Conservation (phyloP, 225 moss, liverwort and hornwort species). For the Marchantia polymorpha region DNA sequence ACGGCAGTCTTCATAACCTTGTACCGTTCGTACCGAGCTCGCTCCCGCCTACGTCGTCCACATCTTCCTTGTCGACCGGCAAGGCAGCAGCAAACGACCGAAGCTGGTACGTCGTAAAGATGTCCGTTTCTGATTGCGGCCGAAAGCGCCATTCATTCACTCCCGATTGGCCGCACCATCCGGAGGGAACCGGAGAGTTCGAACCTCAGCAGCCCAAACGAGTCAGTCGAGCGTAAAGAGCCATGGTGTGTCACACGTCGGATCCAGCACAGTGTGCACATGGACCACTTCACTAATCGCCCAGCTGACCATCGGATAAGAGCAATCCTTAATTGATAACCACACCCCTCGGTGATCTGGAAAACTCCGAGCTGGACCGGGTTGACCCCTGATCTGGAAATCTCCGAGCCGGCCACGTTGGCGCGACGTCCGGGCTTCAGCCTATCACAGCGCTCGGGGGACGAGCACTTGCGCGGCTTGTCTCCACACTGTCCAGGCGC, state of each 20-base stretch:
- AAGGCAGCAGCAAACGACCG: too few relatives aligned
- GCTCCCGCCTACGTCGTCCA: too few relatives aligned
- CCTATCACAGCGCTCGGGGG: not conserved
- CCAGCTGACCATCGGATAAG: not conserved
- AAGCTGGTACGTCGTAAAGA: too few relatives aligned
- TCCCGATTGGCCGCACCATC: too few relatives aligned
- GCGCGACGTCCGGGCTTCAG: not conserved
- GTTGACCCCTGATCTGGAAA: not conserved
- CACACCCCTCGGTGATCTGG: not conserved
- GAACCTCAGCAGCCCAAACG: too few relatives aligned
- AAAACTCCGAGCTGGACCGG: not conserved
- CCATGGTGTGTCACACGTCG: not conserved
- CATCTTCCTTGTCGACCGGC: too few relatives aligned
- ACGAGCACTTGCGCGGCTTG: not conserved
- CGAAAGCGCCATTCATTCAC: too few relatives aligned
- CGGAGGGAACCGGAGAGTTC: too few relatives aligned
- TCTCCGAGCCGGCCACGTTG: not conserved
- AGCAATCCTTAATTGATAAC: not conserved
- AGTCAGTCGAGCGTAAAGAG: not conserved
- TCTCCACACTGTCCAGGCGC: conserved; percentile 9
- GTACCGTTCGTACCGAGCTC: too few relatives aligned
- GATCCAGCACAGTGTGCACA: conserved; percentile 7
- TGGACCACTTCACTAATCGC: not conserved
- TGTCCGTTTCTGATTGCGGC: too few relatives aligned
- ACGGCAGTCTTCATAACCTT: too few relatives aligned